A percentile compares a stretch with the other conserved stretches of the same genome.
These are phyloP conservation scores for Linum lewisii DNA, from an alignment of 345 rosid species.

Conservation along the genomic window DNA sequence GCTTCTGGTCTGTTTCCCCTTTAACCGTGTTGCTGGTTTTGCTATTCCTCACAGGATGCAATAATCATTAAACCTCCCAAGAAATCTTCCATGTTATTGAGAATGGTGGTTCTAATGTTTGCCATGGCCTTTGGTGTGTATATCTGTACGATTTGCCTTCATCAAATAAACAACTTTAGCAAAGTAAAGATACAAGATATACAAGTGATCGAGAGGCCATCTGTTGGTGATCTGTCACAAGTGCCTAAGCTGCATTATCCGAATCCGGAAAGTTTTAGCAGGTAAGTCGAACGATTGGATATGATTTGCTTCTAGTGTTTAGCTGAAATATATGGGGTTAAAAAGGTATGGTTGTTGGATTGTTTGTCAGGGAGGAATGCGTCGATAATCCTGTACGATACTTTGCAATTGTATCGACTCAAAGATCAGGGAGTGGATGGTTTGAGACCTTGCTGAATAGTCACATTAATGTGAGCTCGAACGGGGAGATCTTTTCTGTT, in stretches of 20 bases:
- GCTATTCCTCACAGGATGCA: slow-evolving; percentile 40
- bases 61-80: slow-evolving; percentile 54
- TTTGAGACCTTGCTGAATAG: slow-evolving; percentile 92
- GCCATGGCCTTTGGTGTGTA: slow-evolving; percentile 65
- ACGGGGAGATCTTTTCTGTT: slow-evolving; percentile 80
- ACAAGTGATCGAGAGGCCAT: slow-evolving; percentile 34
- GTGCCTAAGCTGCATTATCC: slow-evolving; percentile 61
- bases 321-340: neutral
- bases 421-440: slow-evolving; percentile 99
- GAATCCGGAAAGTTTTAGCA: slow-evolving; percentile 61
- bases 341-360: neutral
- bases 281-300: slow-evolving; percentile 30
- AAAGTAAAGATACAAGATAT: slow-evolving; percentile 28
- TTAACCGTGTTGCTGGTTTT: slow-evolving; percentile 3
- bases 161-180: slow-evolving; percentile 41
- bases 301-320: neutral
- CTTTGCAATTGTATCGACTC: slow-evolving; percentile 89
- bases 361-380: slow-evolving; percentile 59
- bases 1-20: slow-evolving; percentile 10
- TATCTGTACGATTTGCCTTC: slow-evolving; percentile 52
- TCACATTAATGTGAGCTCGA: slow-evolving; percentile 82
- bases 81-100: slow-evolving; percentile 61
- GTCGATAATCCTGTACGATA: slow-evolving; percentile 59
- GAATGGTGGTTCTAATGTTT: slow-evolving; percentile 60
- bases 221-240: slow-evolving; percentile 13